Evolutionary conservation across 176 grass and related monocot species (phyloP).

Genomic region (Oryza meyeriana): DNA sequence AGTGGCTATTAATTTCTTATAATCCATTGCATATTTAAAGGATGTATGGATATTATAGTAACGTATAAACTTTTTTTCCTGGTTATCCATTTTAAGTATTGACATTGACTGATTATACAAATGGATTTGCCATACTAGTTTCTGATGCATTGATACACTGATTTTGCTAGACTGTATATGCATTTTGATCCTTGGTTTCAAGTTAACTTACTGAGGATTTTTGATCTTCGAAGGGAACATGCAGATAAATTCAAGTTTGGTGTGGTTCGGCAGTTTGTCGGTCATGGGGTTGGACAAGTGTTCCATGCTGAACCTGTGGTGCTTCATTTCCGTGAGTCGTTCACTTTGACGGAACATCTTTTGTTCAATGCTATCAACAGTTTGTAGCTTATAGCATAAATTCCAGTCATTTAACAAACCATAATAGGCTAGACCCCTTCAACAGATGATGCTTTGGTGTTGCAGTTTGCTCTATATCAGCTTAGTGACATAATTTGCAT

Average conservation of each 20-base stretch:
- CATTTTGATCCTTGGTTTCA: conserved; percentile 1
- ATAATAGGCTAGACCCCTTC: background rate
- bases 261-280: conserved; percentile 80
- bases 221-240: conserved; percentile 59
- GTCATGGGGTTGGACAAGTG: conserved; percentile 85
- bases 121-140: background rate
- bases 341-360: background rate
- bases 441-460: background rate
- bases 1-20: background rate
- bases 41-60: background rate
- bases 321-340: conserved; percentile 83
- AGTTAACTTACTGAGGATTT: conserved; percentile 20
- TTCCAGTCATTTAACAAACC: background rate
- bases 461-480: background rate
- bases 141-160: background rate
- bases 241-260: conserved; percentile 81
- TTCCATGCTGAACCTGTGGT: conserved; percentile 88
- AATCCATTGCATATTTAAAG: background rate
- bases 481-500: background rate
- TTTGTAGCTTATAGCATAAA: conserved; percentile 8
- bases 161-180: background rate
- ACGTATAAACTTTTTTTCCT: background rate
- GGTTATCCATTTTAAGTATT: background rate
- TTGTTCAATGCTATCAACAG: background rate
- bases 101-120: background rate